Evolutionary conservation across 495 filamentous ascomycete genomes (phyloP), one percentile per base, ranked within the genome.

Genomic region (Beverwykella pulmonaria): DNA sequence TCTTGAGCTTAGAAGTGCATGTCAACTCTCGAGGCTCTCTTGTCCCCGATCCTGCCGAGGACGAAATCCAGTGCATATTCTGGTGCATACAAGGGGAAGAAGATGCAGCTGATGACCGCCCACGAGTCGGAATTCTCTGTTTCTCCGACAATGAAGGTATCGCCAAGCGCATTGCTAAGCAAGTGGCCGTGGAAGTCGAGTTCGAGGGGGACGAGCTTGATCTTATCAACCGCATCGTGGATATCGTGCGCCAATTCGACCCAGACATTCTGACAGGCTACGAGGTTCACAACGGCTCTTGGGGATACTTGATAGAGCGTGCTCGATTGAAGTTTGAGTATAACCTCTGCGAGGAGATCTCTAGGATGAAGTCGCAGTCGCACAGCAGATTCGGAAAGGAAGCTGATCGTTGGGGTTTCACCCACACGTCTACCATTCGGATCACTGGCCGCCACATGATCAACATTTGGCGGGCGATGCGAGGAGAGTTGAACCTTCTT

Each of bases 381-480:
- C 85, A 90, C 73, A 89, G 91, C 17, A 85, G 87, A 63, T 91
- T 92, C 71, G 92, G 92, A 20, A 93, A 90, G 72, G 91, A 96
- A 14, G 84, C 85, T 55, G 92, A 97, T 74, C 82, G 84, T 68
- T 98, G 94, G 93, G 94, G 92, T 0, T 95, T 93, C 80, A 92
- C 91, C 61, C 90, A 91, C 59, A 92, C 92, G 2, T 93, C 92
- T 4, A 90, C 89, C 1, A 90, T 98, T 68, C 85, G 84, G 30
- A 82, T 98, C 15, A 97, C 92, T 0, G 94, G 94, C 3, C 86
- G 94, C 65, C 94, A 98, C 73, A 90, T 94, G 80, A 92, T 98
- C 77, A 98, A 98, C 68, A 90, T 98, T 53, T 98, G 95, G 94
- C 85, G 94, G 57, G 92, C 93, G 0, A 97, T 98, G 92, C 85